Percentiles rank a stretch among this genome's conserved stretches.
Conservation (phyloP, 768 basidiomycete genomes). For the Exsudoporus frostii region DNA sequence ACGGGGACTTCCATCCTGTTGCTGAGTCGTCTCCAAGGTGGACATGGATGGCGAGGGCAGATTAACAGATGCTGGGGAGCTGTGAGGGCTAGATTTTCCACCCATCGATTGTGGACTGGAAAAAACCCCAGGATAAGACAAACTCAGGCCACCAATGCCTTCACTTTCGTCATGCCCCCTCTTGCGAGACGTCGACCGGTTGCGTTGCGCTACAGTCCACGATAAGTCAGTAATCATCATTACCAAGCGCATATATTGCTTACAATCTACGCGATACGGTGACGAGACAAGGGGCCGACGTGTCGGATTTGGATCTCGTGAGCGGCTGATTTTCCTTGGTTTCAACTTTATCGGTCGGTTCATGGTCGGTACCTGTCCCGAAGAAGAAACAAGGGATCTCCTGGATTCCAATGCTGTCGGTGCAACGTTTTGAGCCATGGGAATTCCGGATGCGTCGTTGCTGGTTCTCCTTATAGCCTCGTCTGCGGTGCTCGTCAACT, state of each 20-base stretch:
- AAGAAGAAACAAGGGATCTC: conserved; percentile 48
- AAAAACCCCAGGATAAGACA: conserved; percentile 52
- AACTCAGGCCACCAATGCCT: conserved; percentile 39
- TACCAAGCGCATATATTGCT: conserved; percentile 27
- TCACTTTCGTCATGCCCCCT: conserved; percentile 69
- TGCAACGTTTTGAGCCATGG: conserved; percentile 26
- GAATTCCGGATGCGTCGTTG: conserved; percentile 18
- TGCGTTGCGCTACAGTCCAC: conserved; percentile 50
- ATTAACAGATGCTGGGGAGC: conserved; percentile 72
- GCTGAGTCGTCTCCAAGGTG: conserved; percentile 41
- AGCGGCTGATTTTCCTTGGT: conserved; percentile 53
- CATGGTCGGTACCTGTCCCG: conserved; percentile 40
- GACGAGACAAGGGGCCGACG: conserved; percentile 58
- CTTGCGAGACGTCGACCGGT: conserved; percentile 72
- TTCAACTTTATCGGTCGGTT: conserved; percentile 51
- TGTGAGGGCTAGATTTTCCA: conserved; percentile 58
- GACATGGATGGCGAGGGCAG: conserved; percentile 68
- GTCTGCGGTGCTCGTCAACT: conserved; percentile 64
- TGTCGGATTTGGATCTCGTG: conserved; percentile 52
- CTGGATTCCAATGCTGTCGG: conserved; percentile 48
- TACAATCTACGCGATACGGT: conserved; percentile 64
- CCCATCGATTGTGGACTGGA: conserved; percentile 48
- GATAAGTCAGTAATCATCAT: conserved; percentile 15
- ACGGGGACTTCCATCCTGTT: conserved; percentile 55
- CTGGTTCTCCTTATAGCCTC: conserved; percentile 52